phyloP scores from a whole-genome alignment of 1,139 yeast genomes.

The Saccharomycopsis phalli region DNA sequence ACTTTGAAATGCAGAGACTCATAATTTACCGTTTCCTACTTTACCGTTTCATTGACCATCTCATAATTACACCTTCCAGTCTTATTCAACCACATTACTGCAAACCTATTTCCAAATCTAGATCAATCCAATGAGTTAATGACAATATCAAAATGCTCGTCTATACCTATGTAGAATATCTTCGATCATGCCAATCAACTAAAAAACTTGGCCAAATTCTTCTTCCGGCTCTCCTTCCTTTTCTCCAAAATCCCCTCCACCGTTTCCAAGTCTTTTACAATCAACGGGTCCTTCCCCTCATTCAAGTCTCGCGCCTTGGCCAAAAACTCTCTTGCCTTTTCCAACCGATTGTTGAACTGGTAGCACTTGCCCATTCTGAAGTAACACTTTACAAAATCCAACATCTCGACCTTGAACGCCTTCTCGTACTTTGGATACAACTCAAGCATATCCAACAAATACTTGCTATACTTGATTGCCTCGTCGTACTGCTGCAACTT shows the following conservation, averaged over 20 bases:
- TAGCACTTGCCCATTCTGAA: slow-evolving; percentile 53
- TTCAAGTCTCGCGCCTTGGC: slow-evolving; percentile 36
- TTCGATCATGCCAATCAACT: too few relatives aligned
- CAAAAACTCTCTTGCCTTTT: slow-evolving; percentile 42
- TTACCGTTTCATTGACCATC: too few relatives aligned
- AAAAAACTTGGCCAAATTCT: slow-evolving; percentile 53
- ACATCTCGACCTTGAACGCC: slow-evolving; percentile 22
- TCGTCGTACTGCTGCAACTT: slow-evolving; percentile 38
- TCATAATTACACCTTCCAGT: too few relatives aligned
- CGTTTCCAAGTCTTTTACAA: slow-evolving; percentile 35
- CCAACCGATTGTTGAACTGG: slow-evolving; percentile 35
- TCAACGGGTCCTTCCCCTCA: slow-evolving; percentile 41
- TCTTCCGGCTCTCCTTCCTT: slow-evolving; percentile 41
- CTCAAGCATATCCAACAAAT: slow-evolving; percentile 42
- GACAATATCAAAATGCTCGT: too few relatives aligned
- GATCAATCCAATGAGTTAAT: too few relatives aligned
- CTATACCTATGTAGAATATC: too few relatives aligned
- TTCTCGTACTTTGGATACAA: slow-evolving; percentile 20
- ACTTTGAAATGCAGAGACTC: too few relatives aligned
- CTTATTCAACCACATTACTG: too few relatives aligned
- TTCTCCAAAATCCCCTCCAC: slow-evolving; percentile 34
- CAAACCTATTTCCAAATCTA: too few relatives aligned
- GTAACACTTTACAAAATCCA: slow-evolving; percentile 53
- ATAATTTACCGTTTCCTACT: too few relatives aligned
- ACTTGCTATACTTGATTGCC: slow-evolving; percentile 46